A percentile compares a stretch with the other conserved stretches of the same genome.
These are phyloP conservation scores for Phallus indusiatus DNA, from an alignment of 768 basidiomycete genomes.

Conservation along the genomic window DNA sequence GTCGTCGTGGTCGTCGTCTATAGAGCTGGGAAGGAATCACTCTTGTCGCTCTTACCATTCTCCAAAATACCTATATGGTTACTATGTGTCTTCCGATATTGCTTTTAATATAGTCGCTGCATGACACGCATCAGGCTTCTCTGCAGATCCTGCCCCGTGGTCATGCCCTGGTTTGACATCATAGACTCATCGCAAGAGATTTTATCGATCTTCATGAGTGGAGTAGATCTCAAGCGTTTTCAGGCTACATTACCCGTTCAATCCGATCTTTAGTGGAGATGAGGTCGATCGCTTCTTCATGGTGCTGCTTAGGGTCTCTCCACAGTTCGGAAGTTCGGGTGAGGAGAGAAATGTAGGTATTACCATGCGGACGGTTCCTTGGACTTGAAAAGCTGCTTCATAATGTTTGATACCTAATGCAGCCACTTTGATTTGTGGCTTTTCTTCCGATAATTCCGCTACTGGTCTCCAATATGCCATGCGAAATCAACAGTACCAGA, in stretches of 20 bases:
- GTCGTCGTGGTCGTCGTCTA: conserved; percentile 97
- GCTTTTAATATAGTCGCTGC: conserved; percentile 52
- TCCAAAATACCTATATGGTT: conserved; percentile 1
- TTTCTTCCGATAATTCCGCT: not conserved
- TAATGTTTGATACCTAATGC: not conserved
- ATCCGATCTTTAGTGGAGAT: not conserved
- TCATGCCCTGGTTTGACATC: conserved; percentile 27
- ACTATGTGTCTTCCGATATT: conserved; percentile 6
- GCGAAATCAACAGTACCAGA: not conserved
- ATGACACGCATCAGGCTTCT: conserved; percentile 75
- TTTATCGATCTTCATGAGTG: too few relatives aligned
- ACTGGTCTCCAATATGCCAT: too few relatives aligned
- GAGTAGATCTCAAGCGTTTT: too few relatives aligned
- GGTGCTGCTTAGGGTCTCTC: too few relatives aligned
- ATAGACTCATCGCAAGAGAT: not conserved
- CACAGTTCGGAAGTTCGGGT: too few relatives aligned
- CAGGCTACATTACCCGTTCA: too few relatives aligned
- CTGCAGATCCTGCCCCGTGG: conserved; percentile 65
- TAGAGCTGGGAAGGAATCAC: conserved; percentile 23
- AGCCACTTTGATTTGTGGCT: not conserved
- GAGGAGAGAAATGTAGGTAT: not conserved
- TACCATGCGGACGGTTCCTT: not conserved
- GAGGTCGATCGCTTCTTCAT: not conserved
- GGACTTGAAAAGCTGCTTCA: not conserved
- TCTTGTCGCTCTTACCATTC: conserved; percentile 3